These are phyloP conservation scores for Leccinellum luteum DNA, from an alignment of 768 basidiomycete genomes.

Conservation along the genomic window DNA sequence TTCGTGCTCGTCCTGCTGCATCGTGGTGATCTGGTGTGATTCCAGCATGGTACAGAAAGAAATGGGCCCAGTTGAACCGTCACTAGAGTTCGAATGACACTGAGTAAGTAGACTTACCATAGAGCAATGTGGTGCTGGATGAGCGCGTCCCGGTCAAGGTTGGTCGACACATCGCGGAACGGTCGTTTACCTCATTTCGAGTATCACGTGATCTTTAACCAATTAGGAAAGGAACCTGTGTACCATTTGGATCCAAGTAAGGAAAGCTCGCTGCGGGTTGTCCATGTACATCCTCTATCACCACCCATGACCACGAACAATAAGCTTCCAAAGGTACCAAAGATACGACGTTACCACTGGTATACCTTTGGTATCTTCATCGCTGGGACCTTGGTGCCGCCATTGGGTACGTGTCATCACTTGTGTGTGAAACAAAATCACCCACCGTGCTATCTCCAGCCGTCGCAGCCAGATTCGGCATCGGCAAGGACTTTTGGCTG, in stretches of 20 bases:
- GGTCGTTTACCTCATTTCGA: conserved; percentile 28
- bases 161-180: neutral
- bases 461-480: conserved; percentile 89
- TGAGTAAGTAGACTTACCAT: conserved; percentile 11
- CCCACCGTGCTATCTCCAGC: conserved; percentile 46
- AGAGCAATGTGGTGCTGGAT: conserved; percentile 15
- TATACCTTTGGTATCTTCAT: conserved; percentile 81
- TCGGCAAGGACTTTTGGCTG: conserved; percentile 88
- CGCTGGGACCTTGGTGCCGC: conserved; percentile 86
- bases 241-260: conserved; percentile 4
- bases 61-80: neutral
- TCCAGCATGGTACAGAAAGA: neutral
- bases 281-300: conserved; percentile 6
- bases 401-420: conserved; percentile 61
- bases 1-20: conserved; percentile 56
- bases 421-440: neutral
- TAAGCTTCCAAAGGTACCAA: conserved; percentile 62
- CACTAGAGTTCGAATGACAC: neutral
- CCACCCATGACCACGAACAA: conserved; percentile 32
- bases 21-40: conserved; percentile 22
- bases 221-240: conserved; percentile 6
- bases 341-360: conserved; percentile 66
- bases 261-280: conserved; percentile 7
- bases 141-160: conserved; percentile 22
- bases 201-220: conserved; percentile 21